These are phyloP conservation scores for Beauveria sp. DNA, from an alignment of 2,329 filamentous ascomycete genomes.

Conservation along the genomic window DNA sequence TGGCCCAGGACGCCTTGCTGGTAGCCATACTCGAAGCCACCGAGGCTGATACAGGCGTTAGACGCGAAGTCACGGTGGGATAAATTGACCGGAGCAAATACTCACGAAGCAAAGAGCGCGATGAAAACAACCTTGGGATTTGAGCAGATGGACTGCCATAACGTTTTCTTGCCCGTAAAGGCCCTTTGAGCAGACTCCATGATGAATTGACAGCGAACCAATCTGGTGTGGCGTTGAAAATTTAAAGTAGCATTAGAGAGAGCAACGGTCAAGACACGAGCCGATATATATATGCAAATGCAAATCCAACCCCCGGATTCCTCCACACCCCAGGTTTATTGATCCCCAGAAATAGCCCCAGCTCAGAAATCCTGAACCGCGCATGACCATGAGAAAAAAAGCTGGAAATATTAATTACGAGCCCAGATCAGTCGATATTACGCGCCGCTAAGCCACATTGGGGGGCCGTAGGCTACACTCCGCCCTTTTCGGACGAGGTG, in stretches of 20 bases:
- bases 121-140: conserved; percentile 33
- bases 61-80: background rate
- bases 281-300: background rate
- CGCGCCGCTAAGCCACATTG: conserved; percentile 5
- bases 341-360: conserved; percentile 1
- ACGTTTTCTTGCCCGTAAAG: conserved; percentile 11
- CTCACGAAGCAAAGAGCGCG: conserved; percentile 33
- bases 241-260: background rate
- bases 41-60: conserved; percentile 27
- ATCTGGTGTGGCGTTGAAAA: background rate
- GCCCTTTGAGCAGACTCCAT: conserved; percentile 15
- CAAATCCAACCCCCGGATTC: conserved; percentile 2
- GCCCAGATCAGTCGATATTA: background rate
- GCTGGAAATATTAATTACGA: background rate
- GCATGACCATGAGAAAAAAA: conserved; percentile 8
- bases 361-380: background rate
- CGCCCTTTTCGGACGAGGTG: conserved; percentile 7
- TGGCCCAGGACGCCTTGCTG: conserved; percentile 48
- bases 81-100: background rate
- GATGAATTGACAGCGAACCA: background rate
- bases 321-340: conserved; percentile 10
- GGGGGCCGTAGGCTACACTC: conserved; percentile 13
- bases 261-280: conserved; percentile 10
- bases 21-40: conserved; percentile 45
- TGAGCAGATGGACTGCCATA: conserved; percentile 23